Conservation (phyloP, 2,329 filamentous ascomycete genomes). For the Alternaria gansuensis region DNA sequence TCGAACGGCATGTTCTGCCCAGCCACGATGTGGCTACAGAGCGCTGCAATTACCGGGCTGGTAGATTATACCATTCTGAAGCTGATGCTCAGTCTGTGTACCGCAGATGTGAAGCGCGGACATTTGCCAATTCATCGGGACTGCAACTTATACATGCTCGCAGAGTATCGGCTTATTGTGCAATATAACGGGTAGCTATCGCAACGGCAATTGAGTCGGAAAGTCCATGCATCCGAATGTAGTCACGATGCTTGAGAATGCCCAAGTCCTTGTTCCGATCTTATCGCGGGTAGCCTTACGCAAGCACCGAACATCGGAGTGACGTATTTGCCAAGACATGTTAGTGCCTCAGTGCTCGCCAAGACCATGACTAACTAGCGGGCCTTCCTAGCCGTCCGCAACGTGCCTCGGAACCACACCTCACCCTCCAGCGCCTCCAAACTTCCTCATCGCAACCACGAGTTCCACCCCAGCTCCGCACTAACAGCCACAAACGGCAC, state of each 20-base stretch:
- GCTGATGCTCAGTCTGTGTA: constrained; percentile 1
- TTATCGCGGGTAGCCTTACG: constrained; percentile 28
- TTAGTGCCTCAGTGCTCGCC: constrained; percentile 3
- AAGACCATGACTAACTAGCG: constrained; percentile 15
- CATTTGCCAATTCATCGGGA: constrained; percentile 5
- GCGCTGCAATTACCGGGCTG: constrained; percentile 1
- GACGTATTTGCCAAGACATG: constrained; percentile 31
- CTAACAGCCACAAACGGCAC: constrained; percentile 19
- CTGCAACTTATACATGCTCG: constrained; percentile 8
- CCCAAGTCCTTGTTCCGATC: constrained; percentile 9
- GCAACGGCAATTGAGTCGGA: background rate
- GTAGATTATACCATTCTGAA: constrained; percentile 19
- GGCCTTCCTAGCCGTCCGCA: background rate
- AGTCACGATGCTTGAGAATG: constrained; percentile 29
- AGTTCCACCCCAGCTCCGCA: constrained; percentile 14
- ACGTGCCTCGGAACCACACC: background rate
- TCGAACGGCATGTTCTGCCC: constrained; percentile 57
- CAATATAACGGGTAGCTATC: constrained; percentile 19
- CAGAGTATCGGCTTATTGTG: background rate
- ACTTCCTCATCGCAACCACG: constrained; percentile 6
- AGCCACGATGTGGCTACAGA: constrained; percentile 20
- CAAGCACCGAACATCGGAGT: constrained; percentile 33
- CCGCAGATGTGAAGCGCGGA: background rate
- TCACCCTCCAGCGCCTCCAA: constrained; percentile 8
- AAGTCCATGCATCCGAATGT: constrained; percentile 6